Base-by-base conservation (phyloP, 164 flowering plant genomes). In the Buxus sempervirens region DNA sequence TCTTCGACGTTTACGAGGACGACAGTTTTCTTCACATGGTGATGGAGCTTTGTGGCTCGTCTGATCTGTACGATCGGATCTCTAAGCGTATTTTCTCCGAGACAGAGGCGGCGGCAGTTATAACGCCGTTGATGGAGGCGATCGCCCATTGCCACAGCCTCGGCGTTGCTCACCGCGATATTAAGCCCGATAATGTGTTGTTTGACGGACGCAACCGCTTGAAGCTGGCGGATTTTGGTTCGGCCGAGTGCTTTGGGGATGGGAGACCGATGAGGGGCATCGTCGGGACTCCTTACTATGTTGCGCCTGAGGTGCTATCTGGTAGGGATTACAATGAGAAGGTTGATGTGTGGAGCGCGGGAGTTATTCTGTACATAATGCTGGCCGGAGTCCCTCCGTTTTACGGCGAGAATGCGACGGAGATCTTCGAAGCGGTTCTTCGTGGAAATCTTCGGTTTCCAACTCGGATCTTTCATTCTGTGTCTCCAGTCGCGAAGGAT, bases 271-370 rank as follows among this genome's bases (percentile, higher is more conserved):
- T 86, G 83, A 65, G 70, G 20, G 97, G 95, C 0, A 63, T 91
- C 42, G 93, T 91, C 10, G 97, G 97, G 28, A 91, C 97, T 38
- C 97, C 97, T 64, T 90, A 90, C 71, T 91, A 91, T 70, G 91
- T 91, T 36, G 97, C 97, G 60, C 97, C 96, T 66, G 97, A 91
- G 82, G 89, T 91, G 5, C 7, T 91, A 54, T 36, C 72, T 1
- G 90, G 91, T 16, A 71, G 77, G 65, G 84, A 80, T 32, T 91
- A 91, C 76, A 70, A 72, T 25, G 97, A 91, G 83, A 91, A 90
- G 72, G 85, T 90, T 0, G 97, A 91, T 67, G 85, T 91, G 12
- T 91, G 97, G 97, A 91, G 97, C 70, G 82, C 82, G 4, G 97
- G 97, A 1, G 93, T 90, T 9, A 73, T 91, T 64, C 32, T 91